Conservation (phyloP, 2,329 filamentous ascomycete genomes). For the Cercospora sp. region DNA sequence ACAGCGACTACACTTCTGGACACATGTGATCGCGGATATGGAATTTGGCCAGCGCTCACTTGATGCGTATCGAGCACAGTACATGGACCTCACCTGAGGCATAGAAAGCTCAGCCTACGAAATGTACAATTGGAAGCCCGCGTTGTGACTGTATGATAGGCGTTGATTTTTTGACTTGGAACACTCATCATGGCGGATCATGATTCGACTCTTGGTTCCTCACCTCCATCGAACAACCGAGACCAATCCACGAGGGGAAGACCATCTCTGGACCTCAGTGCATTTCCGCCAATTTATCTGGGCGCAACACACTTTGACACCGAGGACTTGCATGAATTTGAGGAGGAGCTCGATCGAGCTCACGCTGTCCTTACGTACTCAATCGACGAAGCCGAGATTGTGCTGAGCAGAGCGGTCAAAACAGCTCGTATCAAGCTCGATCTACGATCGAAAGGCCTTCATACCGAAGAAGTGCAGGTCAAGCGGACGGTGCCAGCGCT, state of each 20-base stretch:
- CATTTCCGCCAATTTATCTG: conserved; percentile 68
- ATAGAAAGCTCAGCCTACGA: neutral
- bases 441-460: conserved; percentile 65
- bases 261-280: conserved; percentile 43
- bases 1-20: neutral
- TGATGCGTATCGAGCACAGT: neutral
- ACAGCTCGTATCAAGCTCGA: conserved; percentile 75
- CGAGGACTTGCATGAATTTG: conserved; percentile 63
- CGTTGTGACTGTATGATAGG: neutral
- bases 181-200: neutral
- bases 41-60: neutral
- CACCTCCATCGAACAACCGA: neutral
- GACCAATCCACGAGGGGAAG: neutral
- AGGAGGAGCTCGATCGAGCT: conserved; percentile 59
- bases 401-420: conserved; percentile 71
- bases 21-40: neutral
- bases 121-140: neutral
- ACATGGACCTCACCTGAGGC: conserved; percentile 4
- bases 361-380: conserved; percentile 67
- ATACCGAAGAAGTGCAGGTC: conserved; percentile 41
- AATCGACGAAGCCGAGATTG: conserved; percentile 67
- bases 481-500: neutral
- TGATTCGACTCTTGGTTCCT: conserved; percentile 8
- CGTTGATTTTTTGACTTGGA: neutral
- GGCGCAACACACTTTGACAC: conserved; percentile 67